A percentile compares a stretch with the other conserved stretches of the same genome.
phyloP scores from a whole-genome alignment of 208 protist genomes.

The Leishmania guyanensis region DNA sequence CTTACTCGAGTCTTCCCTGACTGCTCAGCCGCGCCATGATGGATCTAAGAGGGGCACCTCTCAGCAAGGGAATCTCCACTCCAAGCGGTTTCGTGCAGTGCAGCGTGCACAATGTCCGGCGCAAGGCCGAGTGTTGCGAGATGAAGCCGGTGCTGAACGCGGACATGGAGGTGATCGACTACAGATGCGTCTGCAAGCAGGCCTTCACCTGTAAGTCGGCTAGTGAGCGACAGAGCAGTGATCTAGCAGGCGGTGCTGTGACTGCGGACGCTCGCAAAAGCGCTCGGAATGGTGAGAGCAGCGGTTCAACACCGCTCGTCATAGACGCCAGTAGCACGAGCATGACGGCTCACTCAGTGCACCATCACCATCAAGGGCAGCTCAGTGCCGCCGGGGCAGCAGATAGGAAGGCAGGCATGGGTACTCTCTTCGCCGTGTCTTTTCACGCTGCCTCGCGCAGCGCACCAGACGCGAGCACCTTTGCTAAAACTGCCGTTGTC shows the following conservation, averaged over 20 bases:
- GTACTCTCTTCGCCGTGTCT: constrained; percentile 31
- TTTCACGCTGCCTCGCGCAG: constrained; percentile 9
- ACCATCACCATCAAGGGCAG: neutral
- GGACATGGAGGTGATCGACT: constrained; percentile 62
- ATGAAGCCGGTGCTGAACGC: constrained; percentile 60
- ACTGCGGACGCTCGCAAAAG: neutral
- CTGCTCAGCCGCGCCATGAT: constrained; percentile 1
- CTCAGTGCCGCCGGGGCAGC: neutral
- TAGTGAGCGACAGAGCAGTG: neutral
- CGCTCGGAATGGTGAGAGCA: neutral
- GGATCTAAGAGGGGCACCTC: neutral
- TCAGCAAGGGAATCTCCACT: constrained; percentile 5
- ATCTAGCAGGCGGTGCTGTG: neutral
- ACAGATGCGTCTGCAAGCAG: constrained; percentile 59
- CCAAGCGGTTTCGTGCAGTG: constrained; percentile 54
- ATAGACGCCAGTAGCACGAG: constrained; percentile 30
- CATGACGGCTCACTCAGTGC: constrained; percentile 3
- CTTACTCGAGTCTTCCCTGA: neutral
- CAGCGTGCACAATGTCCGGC: constrained; percentile 47
- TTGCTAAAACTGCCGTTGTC: neutral
- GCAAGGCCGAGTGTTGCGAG: constrained; percentile 56
- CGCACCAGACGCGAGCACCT: neutral
- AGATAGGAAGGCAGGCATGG: neutral
- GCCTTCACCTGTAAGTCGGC: constrained; percentile 36
- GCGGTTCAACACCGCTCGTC: neutral